Conservation (phyloP, 441 rosid species). For the Eruca vesicaria region DNA sequence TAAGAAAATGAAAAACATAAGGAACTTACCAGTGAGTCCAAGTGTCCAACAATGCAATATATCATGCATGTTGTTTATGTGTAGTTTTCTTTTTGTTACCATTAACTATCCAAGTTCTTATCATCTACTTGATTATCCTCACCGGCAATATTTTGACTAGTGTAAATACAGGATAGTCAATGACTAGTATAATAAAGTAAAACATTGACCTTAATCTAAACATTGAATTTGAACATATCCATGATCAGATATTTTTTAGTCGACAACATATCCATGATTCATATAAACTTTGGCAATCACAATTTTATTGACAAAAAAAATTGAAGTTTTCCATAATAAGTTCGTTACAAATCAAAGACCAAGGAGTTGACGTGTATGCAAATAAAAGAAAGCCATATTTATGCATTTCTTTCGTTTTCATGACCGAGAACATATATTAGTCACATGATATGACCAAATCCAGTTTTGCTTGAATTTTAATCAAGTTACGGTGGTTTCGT, state of each 20-base stretch:
- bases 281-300: background rate
- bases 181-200: background rate
- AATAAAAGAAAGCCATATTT: constrained; percentile 5
- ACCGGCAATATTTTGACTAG: background rate
- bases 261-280: background rate
- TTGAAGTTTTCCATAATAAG: background rate
- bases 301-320: no score
- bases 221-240: no score
- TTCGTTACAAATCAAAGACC: constrained; percentile 12
- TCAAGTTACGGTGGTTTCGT: background rate
- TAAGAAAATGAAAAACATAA: background rate
- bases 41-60: no score
- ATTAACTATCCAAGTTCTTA: background rate
- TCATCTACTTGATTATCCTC: background rate
- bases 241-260: no score
- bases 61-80: background rate
- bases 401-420: no score
- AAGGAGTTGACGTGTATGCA: background rate
- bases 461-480: constrained; percentile 6
- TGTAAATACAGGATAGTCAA: background rate
- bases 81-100: background rate
- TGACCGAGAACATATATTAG: background rate
- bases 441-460: background rate
- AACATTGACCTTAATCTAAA: background rate
- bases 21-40: no score